These are phyloP conservation scores for Entomortierella lignicola DNA, from an alignment of 192 early-diverging fungal species.

Conservation along the genomic window DNA sequence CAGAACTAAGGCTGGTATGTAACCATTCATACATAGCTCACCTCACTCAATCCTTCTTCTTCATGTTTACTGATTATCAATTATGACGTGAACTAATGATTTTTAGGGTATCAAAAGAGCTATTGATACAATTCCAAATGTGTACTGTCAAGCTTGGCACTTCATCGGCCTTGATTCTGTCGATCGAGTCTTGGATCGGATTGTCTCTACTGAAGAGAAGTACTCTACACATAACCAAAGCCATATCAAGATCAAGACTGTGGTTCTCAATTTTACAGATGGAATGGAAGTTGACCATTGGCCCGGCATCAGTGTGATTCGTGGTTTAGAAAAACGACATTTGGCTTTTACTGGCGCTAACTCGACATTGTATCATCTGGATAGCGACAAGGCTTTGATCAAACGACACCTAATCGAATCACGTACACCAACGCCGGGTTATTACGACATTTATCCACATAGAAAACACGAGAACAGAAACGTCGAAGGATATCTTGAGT, in stretches of 20 bases:
- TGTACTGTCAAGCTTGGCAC: constrained; percentile 30
- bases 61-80: no score
- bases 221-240: neutral
- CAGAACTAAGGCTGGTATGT: constrained; percentile 30
- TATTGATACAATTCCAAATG: constrained; percentile 29
- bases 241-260: constrained; percentile 24
- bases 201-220: constrained; percentile 7
- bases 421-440: constrained; percentile 19
- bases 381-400: constrained; percentile 42
- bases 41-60: no score
- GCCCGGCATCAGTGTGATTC: constrained; percentile 28
- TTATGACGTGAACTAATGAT: neutral
- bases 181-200: constrained; percentile 15
- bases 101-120: constrained; percentile 23
- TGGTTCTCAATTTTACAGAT: constrained; percentile 35
- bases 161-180: constrained; percentile 28
- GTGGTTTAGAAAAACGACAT: constrained; percentile 14
- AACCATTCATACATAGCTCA: neutral
- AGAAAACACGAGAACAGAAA: neutral
- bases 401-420: constrained; percentile 30
- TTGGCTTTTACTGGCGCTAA: constrained; percentile 36
- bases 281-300: constrained; percentile 45
- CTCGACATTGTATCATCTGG: constrained; percentile 27
- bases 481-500: neutral
- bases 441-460: constrained; percentile 32